Conservation (phyloP, 352 stramenopile species). For the Globisporangium echinulatum region DNA sequence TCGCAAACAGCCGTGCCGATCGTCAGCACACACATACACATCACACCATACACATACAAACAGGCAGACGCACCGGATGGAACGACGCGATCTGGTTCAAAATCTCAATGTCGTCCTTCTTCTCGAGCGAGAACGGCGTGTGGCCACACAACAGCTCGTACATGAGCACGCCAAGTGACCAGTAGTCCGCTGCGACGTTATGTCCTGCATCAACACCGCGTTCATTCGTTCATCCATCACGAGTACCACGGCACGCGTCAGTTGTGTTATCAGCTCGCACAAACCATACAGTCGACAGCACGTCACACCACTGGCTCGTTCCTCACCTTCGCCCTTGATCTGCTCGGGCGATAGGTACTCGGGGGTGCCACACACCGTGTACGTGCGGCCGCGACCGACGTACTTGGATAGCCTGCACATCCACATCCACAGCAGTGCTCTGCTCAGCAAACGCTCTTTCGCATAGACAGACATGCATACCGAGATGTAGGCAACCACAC, state of each 20-base stretch:
- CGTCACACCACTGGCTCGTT: background rate
- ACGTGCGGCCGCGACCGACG: constrained; percentile 73
- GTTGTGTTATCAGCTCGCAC: background rate
- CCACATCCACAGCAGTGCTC: background rate
- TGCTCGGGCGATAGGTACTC: constrained; percentile 84
- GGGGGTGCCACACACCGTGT: constrained; percentile 81
- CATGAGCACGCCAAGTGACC: constrained; percentile 91
- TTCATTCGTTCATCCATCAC: background rate
- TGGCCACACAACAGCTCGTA: constrained; percentile 89
- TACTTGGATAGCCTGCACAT: constrained; percentile 72
- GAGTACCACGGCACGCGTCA: background rate
- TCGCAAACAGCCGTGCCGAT: no score
- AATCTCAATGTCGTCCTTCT: constrained; percentile 83
- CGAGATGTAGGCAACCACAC: background rate
- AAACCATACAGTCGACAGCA: background rate
- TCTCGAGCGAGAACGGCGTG: constrained; percentile 85
- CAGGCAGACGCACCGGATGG: constrained; percentile 34
- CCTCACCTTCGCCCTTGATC: constrained; percentile 77
- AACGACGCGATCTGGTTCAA: constrained; percentile 84
- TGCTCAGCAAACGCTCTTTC: background rate
- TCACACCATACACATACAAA: background rate
- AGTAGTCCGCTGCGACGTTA: constrained; percentile 89
- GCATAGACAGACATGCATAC: no score
- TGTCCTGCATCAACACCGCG: constrained; percentile 32
- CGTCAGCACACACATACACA: background rate